Evolutionary conservation across 2,329 filamentous ascomycete species (phyloP).

Genomic region (Fusarium continuum): DNA sequence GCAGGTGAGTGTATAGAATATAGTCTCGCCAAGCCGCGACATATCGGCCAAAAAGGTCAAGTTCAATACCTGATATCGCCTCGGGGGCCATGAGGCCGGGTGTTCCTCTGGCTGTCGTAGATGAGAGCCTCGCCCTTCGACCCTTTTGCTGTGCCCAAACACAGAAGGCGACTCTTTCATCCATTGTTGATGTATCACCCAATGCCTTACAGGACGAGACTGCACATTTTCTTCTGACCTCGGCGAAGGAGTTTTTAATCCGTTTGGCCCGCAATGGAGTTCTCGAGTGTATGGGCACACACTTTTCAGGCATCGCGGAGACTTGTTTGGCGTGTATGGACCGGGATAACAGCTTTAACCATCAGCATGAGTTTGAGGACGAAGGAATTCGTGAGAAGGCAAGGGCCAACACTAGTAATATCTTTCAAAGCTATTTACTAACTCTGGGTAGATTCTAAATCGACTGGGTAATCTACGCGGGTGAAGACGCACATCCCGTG

Average conservation of each 20-base stretch:
- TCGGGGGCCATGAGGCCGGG: not conserved
- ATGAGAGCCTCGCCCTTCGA: too few species aligned
- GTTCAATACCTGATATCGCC: not conserved
- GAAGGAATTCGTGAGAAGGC: constrained; percentile 21
- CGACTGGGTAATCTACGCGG: not conserved
- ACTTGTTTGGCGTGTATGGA: constrained; percentile 51
- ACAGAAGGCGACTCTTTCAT: not conserved
- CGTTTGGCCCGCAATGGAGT: constrained; percentile 11
- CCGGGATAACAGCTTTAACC: constrained; percentile 44
- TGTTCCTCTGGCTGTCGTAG: not conserved
- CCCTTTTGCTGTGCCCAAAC: not conserved
- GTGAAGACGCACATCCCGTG: not conserved
- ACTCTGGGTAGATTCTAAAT: not conserved
- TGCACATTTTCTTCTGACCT: not conserved
- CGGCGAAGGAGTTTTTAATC: not conserved
- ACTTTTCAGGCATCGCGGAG: constrained; percentile 45
- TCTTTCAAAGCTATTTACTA: not conserved
- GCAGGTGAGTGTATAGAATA: not conserved
- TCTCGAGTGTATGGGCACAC: constrained; percentile 41
- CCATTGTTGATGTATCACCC: not conserved
- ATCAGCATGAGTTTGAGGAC: constrained; percentile 33
- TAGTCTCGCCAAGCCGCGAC: not conserved
- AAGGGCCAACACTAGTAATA: not conserved
- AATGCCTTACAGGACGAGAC: not conserved
- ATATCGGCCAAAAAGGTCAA: not conserved